Conservation (phyloP, 2,329 filamentous ascomycete genomes). For the Thelonectria olida region DNA sequence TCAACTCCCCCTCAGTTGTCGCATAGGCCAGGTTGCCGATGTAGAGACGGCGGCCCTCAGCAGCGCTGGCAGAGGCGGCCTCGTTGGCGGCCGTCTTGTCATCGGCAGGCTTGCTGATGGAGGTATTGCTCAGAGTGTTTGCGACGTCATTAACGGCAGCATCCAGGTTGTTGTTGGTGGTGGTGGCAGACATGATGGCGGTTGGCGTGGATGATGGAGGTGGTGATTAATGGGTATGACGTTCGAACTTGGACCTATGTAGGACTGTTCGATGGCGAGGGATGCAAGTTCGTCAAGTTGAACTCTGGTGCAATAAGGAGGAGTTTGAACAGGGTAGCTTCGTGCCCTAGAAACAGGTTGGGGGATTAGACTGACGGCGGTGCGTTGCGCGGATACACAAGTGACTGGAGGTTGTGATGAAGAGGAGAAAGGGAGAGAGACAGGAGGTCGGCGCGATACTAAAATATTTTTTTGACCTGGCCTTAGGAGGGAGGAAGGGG, state of each 20-base stretch:
- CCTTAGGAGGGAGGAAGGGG: conserved; percentile 39
- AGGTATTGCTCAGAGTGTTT: conserved; percentile 76
- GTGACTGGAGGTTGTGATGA: conserved; percentile 56
- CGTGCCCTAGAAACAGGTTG: conserved; percentile 78
- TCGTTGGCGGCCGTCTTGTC: conserved; percentile 77
- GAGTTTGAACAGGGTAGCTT: conserved; percentile 79
- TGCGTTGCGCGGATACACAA: conserved; percentile 59
- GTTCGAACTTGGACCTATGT: conserved; percentile 49
- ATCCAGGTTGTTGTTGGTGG: conserved; percentile 56
- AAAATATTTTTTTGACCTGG: conserved; percentile 53
- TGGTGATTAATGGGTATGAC: conserved; percentile 58
- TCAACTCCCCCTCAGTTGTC: conserved; percentile 99
- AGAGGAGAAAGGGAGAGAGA: conserved; percentile 46
- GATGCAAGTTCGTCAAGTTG: conserved; percentile 54
- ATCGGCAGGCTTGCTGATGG: conserved; percentile 64
- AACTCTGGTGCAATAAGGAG: conserved; percentile 77
- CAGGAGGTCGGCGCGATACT: conserved; percentile 44
- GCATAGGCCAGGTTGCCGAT: conserved; percentile 99
- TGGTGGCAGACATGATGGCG: conserved; percentile 81
- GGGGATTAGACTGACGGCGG: conserved; percentile 55
- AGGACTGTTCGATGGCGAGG: conserved; percentile 56
- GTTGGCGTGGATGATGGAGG: conserved; percentile 49
- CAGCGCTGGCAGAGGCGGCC: conserved; percentile 94
- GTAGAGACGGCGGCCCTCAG: conserved; percentile 98
- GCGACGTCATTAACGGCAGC: conserved; percentile 81